Evolutionary conservation across 2,329 filamentous ascomycete genomes (phyloP), one percentile per base, ranked within the genome.

Genomic region (Chalaropsis thielavioides): DNA sequence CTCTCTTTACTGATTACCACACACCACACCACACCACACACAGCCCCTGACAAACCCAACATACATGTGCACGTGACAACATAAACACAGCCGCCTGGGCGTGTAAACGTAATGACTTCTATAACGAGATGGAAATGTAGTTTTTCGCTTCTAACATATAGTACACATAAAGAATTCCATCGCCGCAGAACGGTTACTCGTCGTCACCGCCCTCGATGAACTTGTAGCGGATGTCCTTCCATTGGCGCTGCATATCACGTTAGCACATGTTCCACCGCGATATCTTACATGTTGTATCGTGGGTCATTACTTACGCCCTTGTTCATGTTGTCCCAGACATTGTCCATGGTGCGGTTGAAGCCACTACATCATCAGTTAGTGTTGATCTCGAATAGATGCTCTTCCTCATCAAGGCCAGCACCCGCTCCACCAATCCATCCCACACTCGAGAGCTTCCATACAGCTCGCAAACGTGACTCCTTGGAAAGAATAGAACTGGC

Each of bases 201-300:
- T 86, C 83, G 69, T 85, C 85, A 65, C 80, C 83, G 67, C 81
- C 81, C 78, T 89, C 78, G 72, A 95, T 76, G 77, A 96, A 99
- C 78, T 83, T 87, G 76, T 86, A 80, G 80, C 95, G 92, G 81
- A 99, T 96, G 76, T 99, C 94, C 84, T 96, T 96, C 94, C 94
- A 97, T 95, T 96, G 92, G 74, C 92, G 90, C 92, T 97, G 69
- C 61, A 17, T 22, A 6, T n/a, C 5, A 22, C 15, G 58, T 63
- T 63, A 63, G 35, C 17, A 38, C 49, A 31, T 62, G 44, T 35
- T 17, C 38, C 35, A 38, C 35, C 35, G 10, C 7, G 35, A 60
- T 10, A 24, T 15, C 38, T 10, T 10, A 13, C 17, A 22, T 40
- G 17, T 17, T 17, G 43, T 22, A 7, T 22, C 19, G 27, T 31